Percentiles rank a stretch among this genome's conserved stretches.
Evolutionary conservation across 1,284 basidiomycete genomes (phyloP).

Genomic region (Apiotrichum akiyoshidainum): DNA sequence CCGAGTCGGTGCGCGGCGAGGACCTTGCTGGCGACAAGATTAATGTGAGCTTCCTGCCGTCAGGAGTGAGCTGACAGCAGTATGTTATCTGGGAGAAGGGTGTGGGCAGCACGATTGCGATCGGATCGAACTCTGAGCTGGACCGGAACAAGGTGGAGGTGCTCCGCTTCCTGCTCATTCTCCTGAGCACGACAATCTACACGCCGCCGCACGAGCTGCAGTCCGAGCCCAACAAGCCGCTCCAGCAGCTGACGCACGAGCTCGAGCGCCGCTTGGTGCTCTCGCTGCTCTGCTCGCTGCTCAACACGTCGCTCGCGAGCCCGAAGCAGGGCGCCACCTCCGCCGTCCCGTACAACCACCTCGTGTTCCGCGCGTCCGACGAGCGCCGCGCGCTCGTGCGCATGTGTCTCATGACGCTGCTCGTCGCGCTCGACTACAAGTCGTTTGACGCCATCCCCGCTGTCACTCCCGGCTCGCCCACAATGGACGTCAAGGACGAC

Average conservation of each 20-base stretch:
- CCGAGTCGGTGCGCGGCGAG: constrained; percentile 65
- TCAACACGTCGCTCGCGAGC: constrained; percentile 75
- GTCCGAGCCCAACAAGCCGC: constrained; percentile 66
- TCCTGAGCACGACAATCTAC: constrained; percentile 85
- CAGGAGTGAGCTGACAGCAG: constrained; percentile 23
- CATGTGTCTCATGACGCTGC: constrained; percentile 69
- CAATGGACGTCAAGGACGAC: constrained; percentile 54
- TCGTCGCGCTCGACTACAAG: constrained; percentile 76
- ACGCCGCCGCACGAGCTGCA: constrained; percentile 67
- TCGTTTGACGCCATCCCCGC: constrained; percentile 45
- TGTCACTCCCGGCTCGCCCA: constrained; percentile 10
- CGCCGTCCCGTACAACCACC: constrained; percentile 77
- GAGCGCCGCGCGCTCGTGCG: constrained; percentile 66
- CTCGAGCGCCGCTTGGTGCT: constrained; percentile 75
- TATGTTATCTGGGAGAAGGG: constrained; percentile 75
- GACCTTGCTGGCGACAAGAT: constrained; percentile 70
- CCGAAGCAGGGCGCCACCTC: constrained; percentile 55
- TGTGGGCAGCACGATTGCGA: constrained; percentile 73
- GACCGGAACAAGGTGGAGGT: constrained; percentile 83
- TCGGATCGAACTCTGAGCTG: constrained; percentile 63
- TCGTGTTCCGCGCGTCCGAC: constrained; percentile 80
- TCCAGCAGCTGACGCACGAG: constrained; percentile 72
- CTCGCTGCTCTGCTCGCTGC: constrained; percentile 80
- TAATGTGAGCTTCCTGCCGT: constrained; percentile 51
- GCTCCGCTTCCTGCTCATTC: constrained; percentile 73